phyloP scores from a whole-genome alignment of 345 rosid genomes.

The Dimocarpus longan region DNA sequence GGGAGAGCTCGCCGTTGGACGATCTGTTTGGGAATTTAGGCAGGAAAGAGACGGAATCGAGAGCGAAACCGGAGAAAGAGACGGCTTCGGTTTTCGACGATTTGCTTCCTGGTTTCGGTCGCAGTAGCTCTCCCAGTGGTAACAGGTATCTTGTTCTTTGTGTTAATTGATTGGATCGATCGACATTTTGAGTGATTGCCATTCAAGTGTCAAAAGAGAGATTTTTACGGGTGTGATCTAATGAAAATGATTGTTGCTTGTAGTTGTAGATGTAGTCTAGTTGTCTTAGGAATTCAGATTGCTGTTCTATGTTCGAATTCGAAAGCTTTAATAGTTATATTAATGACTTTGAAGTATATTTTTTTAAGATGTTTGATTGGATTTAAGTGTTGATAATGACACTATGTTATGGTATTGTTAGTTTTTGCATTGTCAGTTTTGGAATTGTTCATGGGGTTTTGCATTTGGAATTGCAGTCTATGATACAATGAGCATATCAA shows the following conservation, averaged over 20 bases:
- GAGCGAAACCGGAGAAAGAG: conserved; percentile 32
- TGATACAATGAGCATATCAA: not conserved
- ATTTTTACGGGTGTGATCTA: not conserved
- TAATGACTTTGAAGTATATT: no score
- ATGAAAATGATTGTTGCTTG: not conserved
- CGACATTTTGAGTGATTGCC: not conserved
- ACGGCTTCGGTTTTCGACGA: conserved; percentile 57
- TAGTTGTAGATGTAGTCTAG: not conserved
- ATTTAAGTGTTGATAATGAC: not conserved
- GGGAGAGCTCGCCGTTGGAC: conserved; percentile 46
- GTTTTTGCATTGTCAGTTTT: not conserved
- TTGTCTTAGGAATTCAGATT: not conserved
- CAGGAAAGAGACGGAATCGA: conserved; percentile 35
- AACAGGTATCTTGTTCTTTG: conserved; percentile 37
- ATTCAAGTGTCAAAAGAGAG: not conserved
- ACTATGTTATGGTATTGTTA: not conserved
- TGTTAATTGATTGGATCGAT: not conserved
- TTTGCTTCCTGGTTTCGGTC: conserved; percentile 73
- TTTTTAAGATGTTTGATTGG: not conserved
- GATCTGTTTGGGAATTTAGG: conserved; percentile 60
- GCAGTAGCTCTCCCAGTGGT: conserved; percentile 50
- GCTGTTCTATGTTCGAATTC: not conserved
- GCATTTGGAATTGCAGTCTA: not conserved
- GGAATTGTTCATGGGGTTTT: not conserved
- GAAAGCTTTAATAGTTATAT: not conserved